These are phyloP conservation scores for Huntiella omanensis DNA, from an alignment of 2,329 filamentous ascomycete genomes.

Conservation along the genomic window DNA sequence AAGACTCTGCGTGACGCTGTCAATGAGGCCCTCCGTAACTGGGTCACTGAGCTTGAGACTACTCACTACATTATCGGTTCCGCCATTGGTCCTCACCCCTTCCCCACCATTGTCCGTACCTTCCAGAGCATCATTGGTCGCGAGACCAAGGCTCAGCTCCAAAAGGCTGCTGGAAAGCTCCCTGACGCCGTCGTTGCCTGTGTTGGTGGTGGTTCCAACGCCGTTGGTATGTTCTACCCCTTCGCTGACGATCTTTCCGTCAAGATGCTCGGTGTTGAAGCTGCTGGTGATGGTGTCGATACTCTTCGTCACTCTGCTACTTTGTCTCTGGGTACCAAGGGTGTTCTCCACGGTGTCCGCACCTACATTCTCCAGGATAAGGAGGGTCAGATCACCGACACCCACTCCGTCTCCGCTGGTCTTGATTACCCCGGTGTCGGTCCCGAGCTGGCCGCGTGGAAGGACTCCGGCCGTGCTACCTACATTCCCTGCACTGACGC, in stretches of 20 bases:
- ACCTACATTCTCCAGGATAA: conserved; percentile 90
- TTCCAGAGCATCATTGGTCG: conserved; percentile 94
- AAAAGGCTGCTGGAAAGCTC: conserved; percentile 64
- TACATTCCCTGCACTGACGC: conserved; percentile 87
- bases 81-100: conserved; percentile 91
- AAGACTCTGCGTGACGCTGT: conserved; percentile 71
- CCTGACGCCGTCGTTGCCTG: conserved; percentile 94
- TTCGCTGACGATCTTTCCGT: conserved; percentile 74
- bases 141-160: conserved; percentile 88
- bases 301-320: conserved; percentile 77
- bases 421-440: conserved; percentile 96
- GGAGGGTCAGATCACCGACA: conserved; percentile 84
- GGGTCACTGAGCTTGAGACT: conserved; percentile 81
- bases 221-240: conserved; percentile 94
- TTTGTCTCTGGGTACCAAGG: conserved; percentile 67
- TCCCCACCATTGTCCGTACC: conserved; percentile 91
- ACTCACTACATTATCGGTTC: conserved; percentile 98
- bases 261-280: conserved; percentile 83
- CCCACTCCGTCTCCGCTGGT: conserved; percentile 89
- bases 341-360: conserved; percentile 85
- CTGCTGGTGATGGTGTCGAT: conserved; percentile 80
- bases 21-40: conserved; percentile 85
- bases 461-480: conserved; percentile 68
- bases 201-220: conserved; percentile 88
- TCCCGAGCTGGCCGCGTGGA: conserved; percentile 82